Base-by-base conservation (phyloP, 2,329 filamentous ascomycete species). In the Cryphonectria nitschkei region DNA sequence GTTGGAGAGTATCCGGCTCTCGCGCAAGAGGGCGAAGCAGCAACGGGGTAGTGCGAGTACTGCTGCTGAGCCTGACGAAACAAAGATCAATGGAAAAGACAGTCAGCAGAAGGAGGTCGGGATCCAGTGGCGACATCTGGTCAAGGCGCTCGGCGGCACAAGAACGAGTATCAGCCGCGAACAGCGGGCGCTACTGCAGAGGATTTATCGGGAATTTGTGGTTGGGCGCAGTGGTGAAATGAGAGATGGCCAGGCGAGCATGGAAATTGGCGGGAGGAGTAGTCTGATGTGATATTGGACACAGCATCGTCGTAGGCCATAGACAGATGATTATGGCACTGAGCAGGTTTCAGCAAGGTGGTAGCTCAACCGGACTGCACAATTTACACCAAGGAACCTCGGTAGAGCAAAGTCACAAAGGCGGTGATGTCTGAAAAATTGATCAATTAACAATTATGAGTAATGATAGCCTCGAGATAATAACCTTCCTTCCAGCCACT, bases 211-310 rank as follows among this genome's bases (percentile, higher is more conserved):
- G 22, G 96, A 99, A 82, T 99, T 99, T 84, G 91, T 98, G 0
- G 93, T 93, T 4, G 95, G 94, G 0, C 87, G 96, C 75, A 97
- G 95, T 80, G 96, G 96, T 9, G 95, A 98, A 84, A 94, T 99
- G 93, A 93, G 91, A 72, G 95, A 92, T 80, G 96, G 96, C 1
- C 93, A 98, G 81, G 94, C 93, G 0, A 93, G 92, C 70, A 97
- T 91, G 80, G 96, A 98, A 81, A 90, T 99, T 82, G 96, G 96
- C 9, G 96, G 95, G 19, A 86, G 96, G 78, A 95, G 92, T 76
- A 98, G 94, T 82, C 84, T 99, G 81, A 98, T 98, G 96, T 98
- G 82, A 77, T 41, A 1, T 7, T 37, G n/a, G 22, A 14, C 46
- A n/a, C 9, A 52, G 37, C 39, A 58, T 43, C 34, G 29, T 60